Base-by-base conservation (phyloP, 2,329 filamentous ascomycete genomes). In the Capronia americana region DNA sequence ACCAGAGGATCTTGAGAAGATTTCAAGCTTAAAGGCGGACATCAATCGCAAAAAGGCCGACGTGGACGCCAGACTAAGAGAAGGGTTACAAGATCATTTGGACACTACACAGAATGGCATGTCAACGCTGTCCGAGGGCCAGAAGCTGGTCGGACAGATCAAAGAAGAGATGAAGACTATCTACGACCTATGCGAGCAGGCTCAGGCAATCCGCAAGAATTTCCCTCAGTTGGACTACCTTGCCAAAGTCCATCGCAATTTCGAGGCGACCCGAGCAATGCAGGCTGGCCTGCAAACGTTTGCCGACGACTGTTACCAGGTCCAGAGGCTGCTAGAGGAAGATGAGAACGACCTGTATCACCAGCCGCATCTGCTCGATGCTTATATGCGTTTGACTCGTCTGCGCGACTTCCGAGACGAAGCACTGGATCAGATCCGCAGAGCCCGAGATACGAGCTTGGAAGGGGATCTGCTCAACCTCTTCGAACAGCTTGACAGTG, bases 101-200 rank as follows among this genome's bases (percentile, higher is more conserved):
- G 92, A 97, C 80, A 91, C 93, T 62, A 97, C 95, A 11, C 94
- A 98, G 81, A 87, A 91, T 72, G 95, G 95, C 77, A 97, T 99
- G 89, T 90, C 83, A 71, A 91, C 91, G 69, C 89, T 99, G 71
- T 88, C 87, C 53, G 93, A 97, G 76, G 93, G 93, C 64, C 93
- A 98, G 79, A 91, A 93, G 78, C 92, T 92, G 68, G 92, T 99
- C 41, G 90, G 92, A 76, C 87, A 91, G 74, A 97, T 97, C 80
- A 97, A 96, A 79, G 94, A 98, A 72, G 95, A 99, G 82, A 95
- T 99, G 88, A 93, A 96, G 84, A 96, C 94, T 81, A 98, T 99
- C 75, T 95, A 99, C 82, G 93, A 92, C 81, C 87, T 99, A 70
- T 99, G 95, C 82, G 93, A 93, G 70, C 96, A 99, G 80, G 93